Evolutionary conservation across 2,329 filamentous ascomycete species (phyloP).

Genomic region (Neocatenulostroma microsporum): DNA sequence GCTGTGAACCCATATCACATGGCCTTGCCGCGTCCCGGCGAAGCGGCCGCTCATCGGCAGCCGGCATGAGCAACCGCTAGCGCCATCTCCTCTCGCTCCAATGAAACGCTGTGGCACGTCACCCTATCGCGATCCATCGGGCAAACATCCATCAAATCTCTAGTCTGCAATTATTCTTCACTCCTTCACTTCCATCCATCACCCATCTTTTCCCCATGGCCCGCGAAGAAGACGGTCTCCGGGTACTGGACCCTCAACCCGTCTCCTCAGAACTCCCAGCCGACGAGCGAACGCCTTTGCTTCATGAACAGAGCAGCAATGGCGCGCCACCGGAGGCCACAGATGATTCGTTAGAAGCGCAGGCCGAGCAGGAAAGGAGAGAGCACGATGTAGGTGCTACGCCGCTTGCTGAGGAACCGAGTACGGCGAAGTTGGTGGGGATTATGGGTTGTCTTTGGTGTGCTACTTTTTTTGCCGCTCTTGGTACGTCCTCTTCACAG

Average conservation of each 20-base stretch:
- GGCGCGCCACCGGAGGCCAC: constrained; percentile 5
- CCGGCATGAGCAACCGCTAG: too few relatives aligned
- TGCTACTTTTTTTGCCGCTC: constrained; percentile 49
- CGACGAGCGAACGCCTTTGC: constrained; percentile 11
- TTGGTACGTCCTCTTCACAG: constrained; percentile 32
- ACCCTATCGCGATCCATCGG: too few relatives aligned
- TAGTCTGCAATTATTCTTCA: not conserved
- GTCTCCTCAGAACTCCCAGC: too few relatives aligned
- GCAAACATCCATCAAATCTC: not conserved
- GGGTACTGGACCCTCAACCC: constrained; percentile 10
- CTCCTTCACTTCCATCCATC: not conserved
- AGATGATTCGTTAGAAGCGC: constrained; percentile 18
- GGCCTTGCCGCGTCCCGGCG: too few relatives aligned
- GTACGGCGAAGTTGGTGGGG: constrained; percentile 39
- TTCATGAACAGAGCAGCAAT: constrained; percentile 4
- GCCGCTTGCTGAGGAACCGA: constrained; percentile 37
- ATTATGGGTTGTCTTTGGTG: constrained; percentile 47
- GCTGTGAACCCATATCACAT: too few relatives aligned
- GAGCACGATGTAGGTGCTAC: constrained; percentile 24
- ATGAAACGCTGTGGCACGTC: too few relatives aligned
- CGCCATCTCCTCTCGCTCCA: too few relatives aligned
- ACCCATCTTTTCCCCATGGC: constrained; percentile 2
- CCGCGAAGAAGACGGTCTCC: constrained; percentile 3
- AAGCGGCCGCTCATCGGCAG: too few relatives aligned
- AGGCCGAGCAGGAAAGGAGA: constrained; percentile 26